A percentile compares a stretch with the other conserved stretches of the same genome.
These are phyloP conservation scores for Rhamnella rubrinervis DNA, from an alignment of 331 rosid genomes.

Conservation along the genomic window DNA sequence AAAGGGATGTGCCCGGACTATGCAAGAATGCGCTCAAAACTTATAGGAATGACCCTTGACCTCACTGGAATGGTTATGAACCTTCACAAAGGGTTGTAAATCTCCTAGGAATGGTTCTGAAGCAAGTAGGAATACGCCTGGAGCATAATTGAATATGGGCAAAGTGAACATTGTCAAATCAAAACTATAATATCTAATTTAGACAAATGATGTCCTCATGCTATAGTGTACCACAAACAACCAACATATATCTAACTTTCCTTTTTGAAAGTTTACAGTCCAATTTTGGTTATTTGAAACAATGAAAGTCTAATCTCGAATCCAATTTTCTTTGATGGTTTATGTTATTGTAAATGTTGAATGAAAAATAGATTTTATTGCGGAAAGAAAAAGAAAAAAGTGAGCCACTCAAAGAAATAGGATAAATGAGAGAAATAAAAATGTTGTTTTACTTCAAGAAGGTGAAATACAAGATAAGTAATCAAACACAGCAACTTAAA, in stretches of 20 bases:
- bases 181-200: too few relatives aligned
- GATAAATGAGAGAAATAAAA: not conserved
- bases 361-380: not conserved
- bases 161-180: too few relatives aligned
- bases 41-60: too few relatives aligned
- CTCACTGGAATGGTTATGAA: too few relatives aligned
- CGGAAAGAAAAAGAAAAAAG: slow-evolving; percentile 1
- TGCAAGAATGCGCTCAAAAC: too few relatives aligned
- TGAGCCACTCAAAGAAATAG: slow-evolving; percentile 5
- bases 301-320: slow-evolving; percentile 58
- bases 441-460: not conserved
- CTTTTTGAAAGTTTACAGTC: slow-evolving; percentile 42
- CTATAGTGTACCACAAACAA: slow-evolving; percentile 71
- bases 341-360: slow-evolving; percentile 80
- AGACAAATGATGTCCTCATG: too few relatives aligned
- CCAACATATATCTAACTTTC: slow-evolving; percentile 83
- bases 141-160: too few relatives aligned
- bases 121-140: too few relatives aligned
- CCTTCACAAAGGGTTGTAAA: too few relatives aligned
- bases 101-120: too few relatives aligned
- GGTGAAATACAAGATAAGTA: not conserved
- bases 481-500: not conserved
- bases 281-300: slow-evolving; percentile 93
- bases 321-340: slow-evolving; percentile 74
- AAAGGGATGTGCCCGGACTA: too few relatives aligned